Percentiles rank a stretch among this genome's conserved stretches.
Evolutionary conservation across 2,329 filamentous ascomycete genomes (phyloP).

Genomic region (Microthyrium microscopicum): DNA sequence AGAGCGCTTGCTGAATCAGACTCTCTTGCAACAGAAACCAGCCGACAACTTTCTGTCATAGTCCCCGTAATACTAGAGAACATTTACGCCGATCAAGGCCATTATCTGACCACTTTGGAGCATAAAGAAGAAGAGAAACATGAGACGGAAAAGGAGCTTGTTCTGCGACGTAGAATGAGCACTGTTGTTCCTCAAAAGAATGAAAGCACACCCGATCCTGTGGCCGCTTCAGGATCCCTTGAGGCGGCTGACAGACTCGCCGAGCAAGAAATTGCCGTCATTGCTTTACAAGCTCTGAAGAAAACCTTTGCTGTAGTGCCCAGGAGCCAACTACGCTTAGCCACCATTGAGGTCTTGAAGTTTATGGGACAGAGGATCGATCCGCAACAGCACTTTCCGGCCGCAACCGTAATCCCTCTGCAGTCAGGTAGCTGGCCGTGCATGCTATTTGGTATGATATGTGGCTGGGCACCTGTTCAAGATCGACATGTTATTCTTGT

Average conservation of each 20-base stretch:
- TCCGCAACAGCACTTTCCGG: conserved; percentile 12
- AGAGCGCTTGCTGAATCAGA: conserved; percentile 69
- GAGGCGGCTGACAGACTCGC: conserved; percentile 79
- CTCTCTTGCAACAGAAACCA: conserved; percentile 55
- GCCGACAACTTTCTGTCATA: conserved; percentile 59
- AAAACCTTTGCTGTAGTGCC: conserved; percentile 74
- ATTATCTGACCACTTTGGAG: conserved; percentile 52
- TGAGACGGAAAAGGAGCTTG: conserved; percentile 47
- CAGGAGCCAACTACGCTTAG: conserved; percentile 61
- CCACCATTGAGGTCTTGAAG: conserved; percentile 54
- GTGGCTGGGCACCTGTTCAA: conserved; percentile 83
- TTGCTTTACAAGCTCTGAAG: conserved; percentile 75
- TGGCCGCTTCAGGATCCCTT: conserved; percentile 61
- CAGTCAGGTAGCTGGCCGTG: conserved; percentile 58
- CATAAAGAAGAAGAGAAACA: conserved; percentile 52
- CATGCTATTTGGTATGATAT: conserved; percentile 61
- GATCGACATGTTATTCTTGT: conserved; percentile 84
- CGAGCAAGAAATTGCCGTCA: conserved; percentile 71
- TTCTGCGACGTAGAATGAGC: conserved; percentile 55
- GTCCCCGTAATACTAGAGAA: conserved; percentile 80
- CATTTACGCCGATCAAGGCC: conserved; percentile 57
- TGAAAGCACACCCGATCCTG: conserved; percentile 44
- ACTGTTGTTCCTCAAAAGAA: conserved; percentile 59
- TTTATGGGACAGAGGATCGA: conserved; percentile 41
- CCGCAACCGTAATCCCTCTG: conserved; percentile 23